phyloP scores from a whole-genome alignment of 345 rosid species.

The Eucalyptus curtisii region DNA sequence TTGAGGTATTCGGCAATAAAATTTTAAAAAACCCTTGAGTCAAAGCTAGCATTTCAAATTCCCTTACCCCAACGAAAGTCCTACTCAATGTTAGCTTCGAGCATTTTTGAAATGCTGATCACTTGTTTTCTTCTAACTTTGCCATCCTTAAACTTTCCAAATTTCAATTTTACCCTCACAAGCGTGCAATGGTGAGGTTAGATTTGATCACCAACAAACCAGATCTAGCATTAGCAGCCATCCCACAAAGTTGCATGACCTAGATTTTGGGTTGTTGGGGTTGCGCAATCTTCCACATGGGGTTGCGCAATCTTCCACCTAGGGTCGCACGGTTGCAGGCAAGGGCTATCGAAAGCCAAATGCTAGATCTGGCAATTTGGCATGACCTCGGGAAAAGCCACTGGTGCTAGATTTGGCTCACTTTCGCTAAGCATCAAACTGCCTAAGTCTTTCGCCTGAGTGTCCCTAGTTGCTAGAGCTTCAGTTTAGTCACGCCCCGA shows the following conservation, averaged over 20 bases:
- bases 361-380: neutral
- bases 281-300: no score
- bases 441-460: rapidly evolving
- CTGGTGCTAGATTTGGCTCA: neutral
- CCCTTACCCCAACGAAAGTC: neutral
- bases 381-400: no score
- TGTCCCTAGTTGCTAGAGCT: neutral
- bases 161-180: neutral
- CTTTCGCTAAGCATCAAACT: neutral
- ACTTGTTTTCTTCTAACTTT: neutral
- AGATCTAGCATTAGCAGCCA: neutral
- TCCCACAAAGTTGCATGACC: neutral
- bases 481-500: no score
- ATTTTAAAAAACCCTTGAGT: no score
- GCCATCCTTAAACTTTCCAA: neutral
- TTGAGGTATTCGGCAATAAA: no score
- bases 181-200: neutral
- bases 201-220: neutral
- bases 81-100: neutral
- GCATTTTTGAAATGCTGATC: neutral
- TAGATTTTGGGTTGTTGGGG: neutral
- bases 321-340: rapidly evolving
- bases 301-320: neutral
- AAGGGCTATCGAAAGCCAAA: rapidly evolving
- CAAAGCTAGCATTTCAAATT: no score